A percentile compares a stretch with the other conserved stretches of the same genome.
Conservation (phyloP, 2,329 filamentous ascomycete genomes). For the Pseudomassariella vexata region DNA sequence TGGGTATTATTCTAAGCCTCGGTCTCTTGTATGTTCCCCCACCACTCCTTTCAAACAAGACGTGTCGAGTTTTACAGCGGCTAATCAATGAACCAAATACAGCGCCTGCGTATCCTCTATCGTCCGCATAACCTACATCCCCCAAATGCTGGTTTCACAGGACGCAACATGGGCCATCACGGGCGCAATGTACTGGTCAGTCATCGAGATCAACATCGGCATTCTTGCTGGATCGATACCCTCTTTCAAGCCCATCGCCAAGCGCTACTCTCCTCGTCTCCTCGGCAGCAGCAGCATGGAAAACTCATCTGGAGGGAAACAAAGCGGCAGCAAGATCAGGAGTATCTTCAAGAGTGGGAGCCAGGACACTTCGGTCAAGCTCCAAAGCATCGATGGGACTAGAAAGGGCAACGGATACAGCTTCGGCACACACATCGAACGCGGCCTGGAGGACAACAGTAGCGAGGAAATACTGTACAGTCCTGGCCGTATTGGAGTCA, state of each 20-base stretch:
- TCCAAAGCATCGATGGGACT: conserved; percentile 6
- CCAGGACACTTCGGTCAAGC: too few relatives aligned
- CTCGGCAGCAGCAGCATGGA: conserved; percentile 15
- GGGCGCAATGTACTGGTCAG: conserved; percentile 34
- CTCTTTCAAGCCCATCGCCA: conserved; percentile 25
- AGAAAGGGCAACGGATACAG: not conserved
- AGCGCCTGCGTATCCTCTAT: conserved; percentile 40
- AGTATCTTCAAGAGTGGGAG: not conserved
- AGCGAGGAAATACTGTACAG: conserved; percentile 7
- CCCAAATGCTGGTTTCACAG: conserved; percentile 29
- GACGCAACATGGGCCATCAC: conserved; percentile 29
- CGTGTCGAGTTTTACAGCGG: too few relatives aligned
- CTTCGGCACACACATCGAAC: conserved; percentile 1
- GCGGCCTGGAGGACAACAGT: conserved; percentile 6
- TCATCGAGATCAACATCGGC: conserved; percentile 28
- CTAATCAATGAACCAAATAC: too few relatives aligned
- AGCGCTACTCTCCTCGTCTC: conserved; percentile 32
- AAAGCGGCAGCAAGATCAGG: not conserved
- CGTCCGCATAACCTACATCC: conserved; percentile 38
- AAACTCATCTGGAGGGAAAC: conserved; percentile 1
- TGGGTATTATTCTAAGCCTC: conserved; percentile 35
- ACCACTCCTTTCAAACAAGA: not conserved
- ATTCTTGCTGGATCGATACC: conserved; percentile 30
- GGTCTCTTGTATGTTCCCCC: conserved; percentile 30
- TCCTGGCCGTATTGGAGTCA: conserved; percentile 5